A percentile compares a stretch with the other conserved stretches of the same genome.
Evolutionary conservation across 139 green algal genomes (phyloP).

Genomic region (Pleodorina starrii): DNA sequence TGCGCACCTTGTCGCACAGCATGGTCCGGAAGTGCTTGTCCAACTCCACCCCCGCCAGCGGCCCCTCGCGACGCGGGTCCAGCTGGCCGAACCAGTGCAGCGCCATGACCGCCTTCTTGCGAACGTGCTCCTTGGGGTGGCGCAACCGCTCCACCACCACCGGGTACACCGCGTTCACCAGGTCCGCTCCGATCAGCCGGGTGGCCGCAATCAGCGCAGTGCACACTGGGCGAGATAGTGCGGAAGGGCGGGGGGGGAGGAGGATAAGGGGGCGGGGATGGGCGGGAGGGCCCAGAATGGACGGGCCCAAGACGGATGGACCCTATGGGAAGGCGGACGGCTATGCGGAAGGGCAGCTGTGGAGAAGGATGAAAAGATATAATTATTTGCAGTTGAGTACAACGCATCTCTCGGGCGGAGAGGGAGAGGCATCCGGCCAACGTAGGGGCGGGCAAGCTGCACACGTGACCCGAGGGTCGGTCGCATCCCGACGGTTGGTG

Average conservation of each 20-base stretch:
- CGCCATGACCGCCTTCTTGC: conserved; percentile 97
- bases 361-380: too few species aligned
- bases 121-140: conserved; percentile 84
- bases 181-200: conserved; percentile 87
- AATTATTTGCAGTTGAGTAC: too few species aligned
- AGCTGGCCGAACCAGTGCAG: conserved; percentile 85
- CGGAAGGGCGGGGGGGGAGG: neutral
- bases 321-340: too few species aligned
- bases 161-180: conserved; percentile 90
- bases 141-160: conserved; percentile 63
- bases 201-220: conserved; percentile 77
- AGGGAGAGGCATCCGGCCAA: too few species aligned
- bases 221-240: conserved; percentile 58
- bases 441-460: too few species aligned
- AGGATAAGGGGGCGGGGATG: too few species aligned
- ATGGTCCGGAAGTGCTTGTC: conserved; percentile 77
- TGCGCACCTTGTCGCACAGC: conserved; percentile 81
- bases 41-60: conserved; percentile 78
- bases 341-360: too few species aligned
- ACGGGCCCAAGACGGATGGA: too few species aligned
- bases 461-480: too few species aligned
- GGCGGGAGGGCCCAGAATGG: too few species aligned
- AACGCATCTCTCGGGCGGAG: too few species aligned
- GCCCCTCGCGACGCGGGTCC: conserved; percentile 75
- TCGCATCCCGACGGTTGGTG: too few species aligned